Base-by-base conservation (phyloP, 225 moss, liverwort and hornwort genomes). In the Pseudoscleropodium purum region DNA sequence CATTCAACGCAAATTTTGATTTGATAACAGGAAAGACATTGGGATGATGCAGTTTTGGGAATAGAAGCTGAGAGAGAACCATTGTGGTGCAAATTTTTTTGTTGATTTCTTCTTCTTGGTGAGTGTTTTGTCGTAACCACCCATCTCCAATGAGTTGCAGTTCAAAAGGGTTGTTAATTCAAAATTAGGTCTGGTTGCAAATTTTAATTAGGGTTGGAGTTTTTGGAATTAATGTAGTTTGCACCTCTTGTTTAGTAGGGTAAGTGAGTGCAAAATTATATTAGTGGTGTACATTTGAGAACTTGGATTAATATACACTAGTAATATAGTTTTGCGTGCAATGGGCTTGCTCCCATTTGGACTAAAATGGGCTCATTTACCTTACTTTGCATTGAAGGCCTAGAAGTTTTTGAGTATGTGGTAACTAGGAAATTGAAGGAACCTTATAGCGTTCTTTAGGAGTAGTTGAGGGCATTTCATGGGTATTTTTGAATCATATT, bases 381-480 rank as follows among this genome's bases (percentile, higher is more conserved):
- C 20, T 49, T 57, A n/a, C 18, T 57, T 57, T n/a, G 26, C 11
- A 2, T 57, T 17, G 18, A 57, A 57, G 27, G 11, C 11, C 0
- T 79, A 1, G 25, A 57, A n/a, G 26, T 57, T 79, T 43, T 27
- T 57, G 17, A 57, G 17, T 57, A 57, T 11, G 27, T n/a, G 7
- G 27, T 37, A 25, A 37, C 2, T 25, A 8, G 56, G 26, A 56
- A 56, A 25, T 56, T 37, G 17, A 56, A 2, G 52, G 23, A 79
- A n/a, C 16, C 0, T 37, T 5, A 1, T 26, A n/a, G 16, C 0
- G 2, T 26, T 78, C 15, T 9, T 78, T 37, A 10, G 6, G 6
- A 37, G 10, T 37, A 51, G 21, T 34, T 76, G 0, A 52, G 0
- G 20, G 20, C 75, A 21, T 33, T 2, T 6, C 3, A 20, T 57